Percentiles rank a stretch among this genome's conserved stretches.
Evolutionary conservation across 768 basidiomycete species (phyloP).

Genomic region (Boletus pseudopeckii): DNA sequence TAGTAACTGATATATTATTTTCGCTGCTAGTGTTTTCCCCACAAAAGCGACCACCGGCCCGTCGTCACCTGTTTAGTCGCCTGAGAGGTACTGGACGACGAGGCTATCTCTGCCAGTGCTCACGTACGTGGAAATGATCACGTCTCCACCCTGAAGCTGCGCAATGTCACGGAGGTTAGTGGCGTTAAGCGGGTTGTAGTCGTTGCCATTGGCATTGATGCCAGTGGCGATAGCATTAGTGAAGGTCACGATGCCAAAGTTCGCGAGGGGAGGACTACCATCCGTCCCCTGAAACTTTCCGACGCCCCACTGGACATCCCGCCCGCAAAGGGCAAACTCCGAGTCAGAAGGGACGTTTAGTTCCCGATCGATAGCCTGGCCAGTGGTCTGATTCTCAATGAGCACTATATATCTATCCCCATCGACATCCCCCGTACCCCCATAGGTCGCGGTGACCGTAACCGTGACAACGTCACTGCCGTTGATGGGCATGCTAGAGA

Average conservation of each 20-base stretch:
- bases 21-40: too few relatives aligned
- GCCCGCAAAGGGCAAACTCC: conserved; percentile 10
- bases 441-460: conserved; percentile 17
- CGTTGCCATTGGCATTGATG: background rate
- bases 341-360: conserved; percentile 1
- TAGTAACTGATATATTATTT: too few relatives aligned
- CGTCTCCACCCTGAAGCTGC: conserved; percentile 1
- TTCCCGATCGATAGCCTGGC: background rate
- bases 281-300: conserved; percentile 8
- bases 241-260: conserved; percentile 23
- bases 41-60: background rate
- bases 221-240: conserved; percentile 6
- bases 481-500: conserved; percentile 13
- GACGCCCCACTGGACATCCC: conserved; percentile 24
- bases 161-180: conserved; percentile 2
- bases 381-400: conserved; percentile 20
- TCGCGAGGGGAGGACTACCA: background rate
- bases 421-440: too few relatives aligned
- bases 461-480: conserved; percentile 13
- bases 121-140: conserved; percentile 5
- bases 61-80: background rate
- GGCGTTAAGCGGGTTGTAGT: conserved; percentile 9
- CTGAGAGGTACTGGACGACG: conserved; percentile 3
- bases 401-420: conserved; percentile 4
- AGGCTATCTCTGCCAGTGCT: background rate